Evolutionary conservation across 1,284 basidiomycete genomes (phyloP), one percentile per base, ranked within the genome.

Genomic region (Ustilago nuda): DNA sequence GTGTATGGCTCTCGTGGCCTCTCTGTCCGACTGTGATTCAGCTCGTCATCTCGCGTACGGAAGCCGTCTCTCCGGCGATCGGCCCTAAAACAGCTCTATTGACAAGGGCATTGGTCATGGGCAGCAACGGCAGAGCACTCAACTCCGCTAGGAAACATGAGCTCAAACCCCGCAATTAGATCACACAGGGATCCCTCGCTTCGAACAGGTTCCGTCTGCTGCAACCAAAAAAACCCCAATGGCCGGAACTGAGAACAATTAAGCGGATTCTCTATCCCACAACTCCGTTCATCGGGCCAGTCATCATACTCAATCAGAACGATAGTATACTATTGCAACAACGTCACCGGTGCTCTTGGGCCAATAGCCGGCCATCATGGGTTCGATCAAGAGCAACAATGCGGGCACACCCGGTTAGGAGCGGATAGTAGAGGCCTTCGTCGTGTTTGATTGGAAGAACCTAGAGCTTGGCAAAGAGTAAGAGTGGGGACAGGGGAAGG

Each of bases 111-210:
- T 17, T 41, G 15, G 15, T 41, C 13, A 17, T 15, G 39, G 7
- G 39, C 13, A 11, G 39, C 39, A 17, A 41, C 15, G 15, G 39
- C 39, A 12, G 6, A 7, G 13, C 39, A 15, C 39, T 41, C 11
- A 41, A 15, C 13, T 17, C 43, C 48, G 27, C 23, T 12, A 30
- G 27, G 32, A 51, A 51, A 51, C 15, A 13, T 41, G 41, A 61
- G 39, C 59, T 27, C 51, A 61, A 61, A 61, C 59, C 59, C 59
- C 59, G 59, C 59, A 61, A 33, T 13, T 45, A 6, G 23, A 9
- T 43, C 51, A 27, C 17, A n/a, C 7, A 45, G 43, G 17, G 43
- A 19, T 46, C 41, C 48, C 11, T 53, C 36, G 51, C 35, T 60
- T 9, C 43, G 30, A 43, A n/a, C 50, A 1, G 11, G 2, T 48